These are phyloP conservation scores for Diplodia corticola DNA, from an alignment of 2,329 filamentous ascomycete genomes.

Conservation along the genomic window DNA sequence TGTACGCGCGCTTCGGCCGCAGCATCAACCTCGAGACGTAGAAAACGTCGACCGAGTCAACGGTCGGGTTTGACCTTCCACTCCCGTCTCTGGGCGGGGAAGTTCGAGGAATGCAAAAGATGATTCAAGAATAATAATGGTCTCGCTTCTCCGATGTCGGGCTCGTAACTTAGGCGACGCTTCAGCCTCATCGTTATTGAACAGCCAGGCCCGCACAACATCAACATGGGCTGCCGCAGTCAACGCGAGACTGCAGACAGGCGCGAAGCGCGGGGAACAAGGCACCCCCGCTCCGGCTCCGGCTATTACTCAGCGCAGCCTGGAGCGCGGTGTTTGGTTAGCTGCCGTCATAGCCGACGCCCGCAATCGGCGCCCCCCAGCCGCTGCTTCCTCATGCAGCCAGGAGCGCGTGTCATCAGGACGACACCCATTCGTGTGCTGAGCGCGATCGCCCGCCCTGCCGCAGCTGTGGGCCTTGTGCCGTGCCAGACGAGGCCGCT, in stretches of 20 bases:
- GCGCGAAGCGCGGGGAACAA: background rate
- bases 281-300: background rate
- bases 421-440: background rate
- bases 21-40: conserved; percentile 96
- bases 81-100: too few species aligned
- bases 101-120: background rate
- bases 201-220: background rate
- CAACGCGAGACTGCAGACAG: background rate
- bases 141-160: background rate
- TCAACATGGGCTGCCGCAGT: too few species aligned
- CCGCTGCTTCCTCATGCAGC: background rate
- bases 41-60: too few species aligned
- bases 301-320: conserved; percentile 3
- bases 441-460: background rate
- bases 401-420: background rate
- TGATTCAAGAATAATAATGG: background rate
- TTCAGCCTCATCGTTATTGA: background rate
- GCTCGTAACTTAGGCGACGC: background rate
- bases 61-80: too few species aligned
- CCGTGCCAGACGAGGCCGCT: too few species aligned
- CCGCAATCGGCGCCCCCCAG: conserved; percentile 8
- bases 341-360: conserved; percentile 23
- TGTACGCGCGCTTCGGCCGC: conserved; percentile 92
- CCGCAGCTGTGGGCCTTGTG: background rate
- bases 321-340: background rate